These are phyloP conservation scores for Fraxinus latifolia DNA, from an alignment of 305 asterid genomes.

Conservation along the genomic window DNA sequence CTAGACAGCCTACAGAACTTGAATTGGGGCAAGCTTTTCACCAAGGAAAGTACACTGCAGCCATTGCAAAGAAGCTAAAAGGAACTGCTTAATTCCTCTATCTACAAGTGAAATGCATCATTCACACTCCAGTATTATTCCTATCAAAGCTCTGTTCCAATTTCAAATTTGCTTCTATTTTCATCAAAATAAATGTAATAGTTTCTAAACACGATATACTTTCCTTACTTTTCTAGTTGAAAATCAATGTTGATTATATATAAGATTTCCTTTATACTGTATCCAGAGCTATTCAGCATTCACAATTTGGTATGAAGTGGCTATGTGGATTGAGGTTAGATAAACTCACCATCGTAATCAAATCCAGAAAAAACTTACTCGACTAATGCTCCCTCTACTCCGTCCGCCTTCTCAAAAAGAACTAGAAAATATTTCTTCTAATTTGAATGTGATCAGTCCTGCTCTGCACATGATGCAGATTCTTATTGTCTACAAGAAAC, in stretches of 20 bases:
- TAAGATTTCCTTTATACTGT: not conserved
- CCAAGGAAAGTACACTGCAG: conserved; percentile 73
- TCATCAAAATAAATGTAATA: not conserved
- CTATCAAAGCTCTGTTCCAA: not conserved
- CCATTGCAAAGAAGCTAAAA: conserved; percentile 71
- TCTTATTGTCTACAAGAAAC: not conserved
- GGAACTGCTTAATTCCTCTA: conserved; percentile 33
- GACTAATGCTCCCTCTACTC: not conserved
- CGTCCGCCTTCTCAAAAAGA: not conserved
- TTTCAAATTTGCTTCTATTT: not conserved
- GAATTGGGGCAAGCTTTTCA: conserved; percentile 66
- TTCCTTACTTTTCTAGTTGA: not conserved
- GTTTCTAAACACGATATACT: not conserved
- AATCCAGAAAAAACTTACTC: not conserved
- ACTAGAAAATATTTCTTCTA: not conserved
- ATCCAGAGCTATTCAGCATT: not conserved
- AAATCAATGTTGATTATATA: conserved; percentile 11
- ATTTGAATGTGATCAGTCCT: not conserved
- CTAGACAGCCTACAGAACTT: conserved; percentile 63
- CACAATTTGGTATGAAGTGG: not conserved
- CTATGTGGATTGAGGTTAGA: not conserved
- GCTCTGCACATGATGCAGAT: not conserved
- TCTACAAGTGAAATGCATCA: not conserved
- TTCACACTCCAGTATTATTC: conserved; percentile 2
- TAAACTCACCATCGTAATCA: not conserved